These are phyloP conservation scores for Avena insularis DNA, from an alignment of 176 grass and related monocot species.

Conservation along the genomic window DNA sequence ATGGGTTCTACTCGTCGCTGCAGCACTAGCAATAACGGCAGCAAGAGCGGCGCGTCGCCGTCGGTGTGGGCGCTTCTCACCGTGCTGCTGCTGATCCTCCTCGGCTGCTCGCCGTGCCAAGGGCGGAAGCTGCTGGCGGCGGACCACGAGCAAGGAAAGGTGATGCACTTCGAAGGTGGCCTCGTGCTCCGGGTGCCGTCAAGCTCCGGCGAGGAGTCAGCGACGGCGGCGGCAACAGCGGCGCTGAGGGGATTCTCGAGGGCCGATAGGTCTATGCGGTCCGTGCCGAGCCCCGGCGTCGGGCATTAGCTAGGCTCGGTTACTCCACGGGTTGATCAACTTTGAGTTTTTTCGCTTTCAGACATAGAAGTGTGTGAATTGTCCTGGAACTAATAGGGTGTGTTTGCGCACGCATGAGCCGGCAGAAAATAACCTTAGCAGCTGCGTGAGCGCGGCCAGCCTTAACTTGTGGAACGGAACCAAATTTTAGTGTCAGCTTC, in stretches of 20 bases:
- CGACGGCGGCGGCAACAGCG: neutral
- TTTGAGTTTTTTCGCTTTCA: too few relatives aligned
- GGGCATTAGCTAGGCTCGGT: slow-evolving; percentile 39
- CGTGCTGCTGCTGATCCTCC: slow-evolving; percentile 48
- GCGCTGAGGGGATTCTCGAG: neutral
- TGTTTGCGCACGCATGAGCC: too few relatives aligned
- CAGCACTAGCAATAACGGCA: neutral
- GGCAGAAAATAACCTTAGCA: too few relatives aligned
- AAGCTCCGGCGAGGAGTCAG: neutral
- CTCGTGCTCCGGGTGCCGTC: slow-evolving; percentile 28
- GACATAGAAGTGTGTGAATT: too few relatives aligned
- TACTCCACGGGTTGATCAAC: neutral
- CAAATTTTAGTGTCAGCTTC: too few relatives aligned
- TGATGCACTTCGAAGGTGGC: slow-evolving; percentile 39
- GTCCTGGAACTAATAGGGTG: too few relatives aligned
- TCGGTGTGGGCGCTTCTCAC: slow-evolving; percentile 10
- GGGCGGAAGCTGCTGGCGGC: slow-evolving; percentile 40
- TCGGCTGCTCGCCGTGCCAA: slow-evolving; percentile 21
- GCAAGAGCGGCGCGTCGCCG: neutral
- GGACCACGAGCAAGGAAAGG: slow-evolving; percentile 25
- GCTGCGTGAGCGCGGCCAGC: too few relatives aligned
- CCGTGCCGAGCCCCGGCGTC: slow-evolving; percentile 69
- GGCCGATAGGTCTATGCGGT: slow-evolving; percentile 42
- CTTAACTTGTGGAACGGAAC: too few relatives aligned
- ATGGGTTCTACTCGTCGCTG: slow-evolving; percentile 3